phyloP scores from a whole-genome alignment of 2,329 filamentous ascomycete genomes.

The Fonsecaea nubica region DNA sequence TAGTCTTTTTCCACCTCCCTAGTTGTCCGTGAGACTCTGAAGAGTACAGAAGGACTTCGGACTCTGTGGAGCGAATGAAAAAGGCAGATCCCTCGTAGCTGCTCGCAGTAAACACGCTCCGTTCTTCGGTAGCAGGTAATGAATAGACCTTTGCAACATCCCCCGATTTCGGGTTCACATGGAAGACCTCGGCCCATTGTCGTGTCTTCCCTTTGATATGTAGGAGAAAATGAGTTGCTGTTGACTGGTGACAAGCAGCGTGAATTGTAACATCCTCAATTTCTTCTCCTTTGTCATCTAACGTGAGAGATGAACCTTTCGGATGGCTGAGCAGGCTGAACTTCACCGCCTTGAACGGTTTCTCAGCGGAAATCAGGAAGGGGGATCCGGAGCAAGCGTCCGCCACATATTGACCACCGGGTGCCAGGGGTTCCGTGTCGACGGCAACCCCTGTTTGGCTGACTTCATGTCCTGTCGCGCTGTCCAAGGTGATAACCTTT shows the following conservation, averaged over 20 bases:
- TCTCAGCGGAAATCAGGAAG: slow-evolving; percentile 55
- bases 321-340: slow-evolving; percentile 54
- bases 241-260: slow-evolving; percentile 73
- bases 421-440: slow-evolving; percentile 69
- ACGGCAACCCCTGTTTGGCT: slow-evolving; percentile 75
- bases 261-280: slow-evolving; percentile 70
- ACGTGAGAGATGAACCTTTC: slow-evolving; percentile 47
- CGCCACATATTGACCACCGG: slow-evolving; percentile 21
- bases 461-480: slow-evolving; percentile 71
- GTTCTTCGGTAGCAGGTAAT: slow-evolving; percentile 72
- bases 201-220: slow-evolving; percentile 73
- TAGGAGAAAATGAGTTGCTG: slow-evolving; percentile 81
- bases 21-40: slow-evolving; percentile 79
- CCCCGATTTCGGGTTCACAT: slow-evolving; percentile 74
- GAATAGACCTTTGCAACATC: slow-evolving; percentile 79
- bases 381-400: slow-evolving; percentile 49
- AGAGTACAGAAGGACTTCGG: slow-evolving; percentile 75
- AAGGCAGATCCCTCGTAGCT: slow-evolving; percentile 81
- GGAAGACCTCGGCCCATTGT: slow-evolving; percentile 85
- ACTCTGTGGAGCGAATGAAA: slow-evolving; percentile 80
- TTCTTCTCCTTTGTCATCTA: slow-evolving; percentile 50
- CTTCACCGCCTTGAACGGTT: slow-evolving; percentile 51
- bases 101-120: slow-evolving; percentile 79
- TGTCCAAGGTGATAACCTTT: slow-evolving; percentile 76
- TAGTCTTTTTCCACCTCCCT: slow-evolving; percentile 71